Conservation (phyloP, 768 basidiomycete species). For the Russula abietina region DNA sequence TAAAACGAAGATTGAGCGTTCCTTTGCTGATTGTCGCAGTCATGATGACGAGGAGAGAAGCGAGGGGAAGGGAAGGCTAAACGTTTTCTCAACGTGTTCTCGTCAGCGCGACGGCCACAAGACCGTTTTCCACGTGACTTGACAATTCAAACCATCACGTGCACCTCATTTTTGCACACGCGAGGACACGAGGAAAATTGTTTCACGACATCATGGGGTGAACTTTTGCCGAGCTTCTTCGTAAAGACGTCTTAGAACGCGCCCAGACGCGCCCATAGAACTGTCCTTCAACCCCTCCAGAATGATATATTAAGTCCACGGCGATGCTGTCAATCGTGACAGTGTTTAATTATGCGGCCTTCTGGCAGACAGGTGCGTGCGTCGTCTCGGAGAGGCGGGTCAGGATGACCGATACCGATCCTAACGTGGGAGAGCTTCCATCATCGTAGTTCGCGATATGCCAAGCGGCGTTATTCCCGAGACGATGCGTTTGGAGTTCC, state of each 20-base stretch:
- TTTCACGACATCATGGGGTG: too few relatives aligned
- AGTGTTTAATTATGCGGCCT: background rate
- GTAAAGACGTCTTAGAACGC: background rate
- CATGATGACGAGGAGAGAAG: slow-evolving; percentile 3
- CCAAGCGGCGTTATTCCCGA: background rate
- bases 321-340: slow-evolving; percentile 19
- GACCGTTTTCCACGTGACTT: background rate
- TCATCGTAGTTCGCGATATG: background rate
- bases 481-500: background rate
- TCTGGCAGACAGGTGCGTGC: background rate
- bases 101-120: background rate
- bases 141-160: background rate
- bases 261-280: background rate
- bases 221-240: background rate
- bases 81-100: background rate
- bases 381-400: background rate
- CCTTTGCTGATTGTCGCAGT: slow-evolving; percentile 19
- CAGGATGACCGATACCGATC: background rate
- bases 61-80: background rate
- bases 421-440: background rate
- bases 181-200: too few relatives aligned
- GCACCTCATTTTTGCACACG: background rate
- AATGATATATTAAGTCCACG: slow-evolving; percentile 17
- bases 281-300: slow-evolving; percentile 4
- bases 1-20: slow-evolving; percentile 24